These are phyloP conservation scores for Cutaneotrichosporon sp. DNA, from an alignment of 1,284 basidiomycete species.

Conservation along the genomic window DNA sequence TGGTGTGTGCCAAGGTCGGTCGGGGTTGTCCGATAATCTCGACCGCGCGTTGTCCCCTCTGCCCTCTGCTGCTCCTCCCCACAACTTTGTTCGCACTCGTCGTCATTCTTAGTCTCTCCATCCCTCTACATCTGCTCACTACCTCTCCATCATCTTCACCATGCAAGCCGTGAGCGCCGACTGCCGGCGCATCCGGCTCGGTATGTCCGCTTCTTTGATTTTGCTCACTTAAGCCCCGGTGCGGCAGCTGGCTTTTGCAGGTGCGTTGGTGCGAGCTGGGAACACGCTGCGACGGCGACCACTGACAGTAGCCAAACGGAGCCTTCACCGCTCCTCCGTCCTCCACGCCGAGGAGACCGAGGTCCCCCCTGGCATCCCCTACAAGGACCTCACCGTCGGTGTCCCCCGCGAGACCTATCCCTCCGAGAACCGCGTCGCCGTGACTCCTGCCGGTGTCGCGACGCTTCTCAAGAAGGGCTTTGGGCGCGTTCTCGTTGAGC, in stretches of 20 bases:
- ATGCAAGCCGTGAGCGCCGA: slow-evolving; percentile 10
- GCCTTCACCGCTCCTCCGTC: neutral
- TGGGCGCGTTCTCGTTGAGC: slow-evolving; percentile 67
- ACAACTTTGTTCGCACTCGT: neutral
- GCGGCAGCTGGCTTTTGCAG: slow-evolving; percentile 6
- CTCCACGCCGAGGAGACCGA: neutral
- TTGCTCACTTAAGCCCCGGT: neutral
- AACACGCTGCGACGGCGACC: neutral
- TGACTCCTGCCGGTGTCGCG: slow-evolving; percentile 73
- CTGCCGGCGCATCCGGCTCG: slow-evolving; percentile 7
- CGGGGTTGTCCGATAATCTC: neutral
- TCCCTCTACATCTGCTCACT: neutral
- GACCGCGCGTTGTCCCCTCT: neutral
- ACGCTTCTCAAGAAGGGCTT: slow-evolving; percentile 79
- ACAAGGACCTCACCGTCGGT: slow-evolving; percentile 72
- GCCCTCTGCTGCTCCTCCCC: neutral
- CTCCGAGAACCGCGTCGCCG: slow-evolving; percentile 72
- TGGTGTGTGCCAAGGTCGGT: neutral
- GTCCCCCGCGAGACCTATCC: slow-evolving; percentile 72
- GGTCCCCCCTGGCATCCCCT: slow-evolving; percentile 60
- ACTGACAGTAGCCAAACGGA: slow-evolving; percentile 5
- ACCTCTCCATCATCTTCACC: neutral
- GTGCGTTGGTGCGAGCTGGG: neutral
- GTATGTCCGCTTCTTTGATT: neutral
- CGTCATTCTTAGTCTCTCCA: neutral